Percentiles rank a stretch among this genome's conserved stretches.
These are phyloP conservation scores for Thelephora ganbajun DNA, from an alignment of 768 basidiomycete genomes.

Conservation along the genomic window DNA sequence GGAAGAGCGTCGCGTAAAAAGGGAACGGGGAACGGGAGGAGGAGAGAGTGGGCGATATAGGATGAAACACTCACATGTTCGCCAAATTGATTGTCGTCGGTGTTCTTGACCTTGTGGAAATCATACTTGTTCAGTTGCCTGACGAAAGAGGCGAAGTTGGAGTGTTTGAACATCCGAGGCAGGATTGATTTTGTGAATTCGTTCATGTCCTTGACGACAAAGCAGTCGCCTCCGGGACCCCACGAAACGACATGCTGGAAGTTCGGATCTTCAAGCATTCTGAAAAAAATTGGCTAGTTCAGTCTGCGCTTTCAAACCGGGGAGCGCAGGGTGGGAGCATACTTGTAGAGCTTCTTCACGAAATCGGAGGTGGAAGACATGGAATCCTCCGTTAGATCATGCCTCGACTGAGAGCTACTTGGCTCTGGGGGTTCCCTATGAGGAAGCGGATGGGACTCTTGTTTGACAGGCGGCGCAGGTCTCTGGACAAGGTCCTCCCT, in stretches of 20 bases:
- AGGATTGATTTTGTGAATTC: conserved; percentile 86
- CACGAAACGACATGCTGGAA: conserved; percentile 69
- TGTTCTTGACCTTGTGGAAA: conserved; percentile 91
- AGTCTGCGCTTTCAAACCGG: not conserved
- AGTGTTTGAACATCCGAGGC: conserved; percentile 89
- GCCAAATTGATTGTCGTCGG: conserved; percentile 63
- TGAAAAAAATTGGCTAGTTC: conserved; percentile 15
- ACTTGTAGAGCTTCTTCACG: conserved; percentile 89
- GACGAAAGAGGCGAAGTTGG: conserved; percentile 87
- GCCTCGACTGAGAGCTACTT: conserved; percentile 3
- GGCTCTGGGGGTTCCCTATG: conserved; percentile 1
- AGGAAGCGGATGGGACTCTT: conserved; percentile 8
- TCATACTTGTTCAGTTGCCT: conserved; percentile 94
- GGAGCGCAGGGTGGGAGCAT: not conserved
- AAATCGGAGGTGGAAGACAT: conserved; percentile 89
- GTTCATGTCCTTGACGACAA: conserved; percentile 96
- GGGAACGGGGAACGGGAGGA: conserved; percentile 1
- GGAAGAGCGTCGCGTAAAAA: conserved; percentile 5
- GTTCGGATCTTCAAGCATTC: conserved; percentile 77
- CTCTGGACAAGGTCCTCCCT: conserved; percentile 20
- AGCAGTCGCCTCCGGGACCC: conserved; percentile 76
- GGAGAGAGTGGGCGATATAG: conserved; percentile 12
- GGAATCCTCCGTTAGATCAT: conserved; percentile 35
- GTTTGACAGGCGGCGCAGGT: conserved; percentile 13
- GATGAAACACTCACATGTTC: conserved; percentile 28